These are phyloP conservation scores for Rhazya stricta DNA, from an alignment of 257 asterid species.

Conservation along the genomic window DNA sequence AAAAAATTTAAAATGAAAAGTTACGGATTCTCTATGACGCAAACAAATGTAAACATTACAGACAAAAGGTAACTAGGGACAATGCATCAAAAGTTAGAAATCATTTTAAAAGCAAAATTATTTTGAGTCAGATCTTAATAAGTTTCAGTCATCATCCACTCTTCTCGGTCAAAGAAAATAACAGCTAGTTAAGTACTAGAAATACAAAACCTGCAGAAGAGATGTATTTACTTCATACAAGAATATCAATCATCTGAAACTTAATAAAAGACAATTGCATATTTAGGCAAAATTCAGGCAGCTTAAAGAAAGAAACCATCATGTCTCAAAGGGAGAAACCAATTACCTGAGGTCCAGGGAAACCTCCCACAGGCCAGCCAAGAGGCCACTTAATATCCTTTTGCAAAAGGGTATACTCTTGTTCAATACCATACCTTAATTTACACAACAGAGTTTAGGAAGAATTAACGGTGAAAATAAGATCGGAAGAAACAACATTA, in stretches of 20 bases:
- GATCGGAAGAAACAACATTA: background rate
- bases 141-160: too few species aligned
- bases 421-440: slow-evolving; percentile 90
- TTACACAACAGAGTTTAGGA: background rate
- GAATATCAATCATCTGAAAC: background rate
- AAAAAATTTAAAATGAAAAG: too few species aligned
- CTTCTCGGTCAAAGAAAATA: too few species aligned
- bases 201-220: too few species aligned
- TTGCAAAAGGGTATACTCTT: slow-evolving; percentile 85
- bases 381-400: slow-evolving; percentile 80
- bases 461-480: background rate
- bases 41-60: background rate
- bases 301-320: background rate
- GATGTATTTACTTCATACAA: background rate
- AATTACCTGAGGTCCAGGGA: slow-evolving; percentile 89
- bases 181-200: too few species aligned
- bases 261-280: too few species aligned
- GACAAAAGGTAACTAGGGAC: background rate
- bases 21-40: too few species aligned
- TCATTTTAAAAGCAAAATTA: too few species aligned
- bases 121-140: too few species aligned
- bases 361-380: slow-evolving; percentile 94
- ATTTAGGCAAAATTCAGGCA: background rate
- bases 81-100: too few species aligned
- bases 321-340: background rate